A percentile compares a stretch with the other conserved stretches of the same genome.
Evolutionary conservation across 371 early-diverging fungal species (phyloP).

Genomic region (Syncephalastrum monosporum): DNA sequence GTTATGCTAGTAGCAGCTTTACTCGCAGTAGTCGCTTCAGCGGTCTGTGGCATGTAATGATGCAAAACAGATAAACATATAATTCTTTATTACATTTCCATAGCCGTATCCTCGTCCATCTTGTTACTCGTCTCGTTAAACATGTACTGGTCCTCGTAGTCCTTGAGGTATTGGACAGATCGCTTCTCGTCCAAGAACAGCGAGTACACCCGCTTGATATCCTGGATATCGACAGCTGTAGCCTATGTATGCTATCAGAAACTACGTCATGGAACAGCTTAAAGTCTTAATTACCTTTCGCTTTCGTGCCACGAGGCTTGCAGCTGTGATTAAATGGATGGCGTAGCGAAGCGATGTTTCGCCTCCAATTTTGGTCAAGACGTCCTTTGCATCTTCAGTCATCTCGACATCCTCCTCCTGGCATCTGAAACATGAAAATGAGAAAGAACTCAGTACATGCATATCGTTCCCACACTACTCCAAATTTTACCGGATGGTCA

Average conservation of each 20-base stretch:
- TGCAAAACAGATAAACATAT: conserved; percentile 2
- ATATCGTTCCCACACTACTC: background rate
- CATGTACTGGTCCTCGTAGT: conserved; percentile 93
- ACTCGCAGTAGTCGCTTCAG: background rate
- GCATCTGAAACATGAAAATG: conserved; percentile 46
- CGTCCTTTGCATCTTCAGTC: conserved; percentile 88
- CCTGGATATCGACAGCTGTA: conserved; percentile 83
- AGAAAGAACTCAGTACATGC: conserved; percentile 1
- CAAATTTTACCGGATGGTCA: conserved; percentile 68
- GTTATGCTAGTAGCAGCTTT: no score
- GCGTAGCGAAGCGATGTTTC: conserved; percentile 96
- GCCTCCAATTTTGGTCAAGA: conserved; percentile 88
- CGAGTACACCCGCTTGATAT: conserved; percentile 90
- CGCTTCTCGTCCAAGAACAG: conserved; percentile 96
- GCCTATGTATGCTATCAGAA: conserved; percentile 39
- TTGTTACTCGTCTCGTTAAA: conserved; percentile 66
- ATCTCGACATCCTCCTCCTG: conserved; percentile 98
- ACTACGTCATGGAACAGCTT: background rate
- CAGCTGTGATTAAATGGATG: conserved; percentile 95
- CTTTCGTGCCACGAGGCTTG: conserved; percentile 86
- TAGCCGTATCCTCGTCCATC: conserved; percentile 44
- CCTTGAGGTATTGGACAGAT: conserved; percentile 89
- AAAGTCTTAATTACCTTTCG: conserved; percentile 63
- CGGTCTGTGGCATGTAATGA: conserved; percentile 1
- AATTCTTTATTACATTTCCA: conserved; percentile 43